A percentile compares a stretch with the other conserved stretches of the same genome.
Evolutionary conservation across 192 early-diverging fungal species (phyloP).

Genomic region (Pilaira anomala): DNA sequence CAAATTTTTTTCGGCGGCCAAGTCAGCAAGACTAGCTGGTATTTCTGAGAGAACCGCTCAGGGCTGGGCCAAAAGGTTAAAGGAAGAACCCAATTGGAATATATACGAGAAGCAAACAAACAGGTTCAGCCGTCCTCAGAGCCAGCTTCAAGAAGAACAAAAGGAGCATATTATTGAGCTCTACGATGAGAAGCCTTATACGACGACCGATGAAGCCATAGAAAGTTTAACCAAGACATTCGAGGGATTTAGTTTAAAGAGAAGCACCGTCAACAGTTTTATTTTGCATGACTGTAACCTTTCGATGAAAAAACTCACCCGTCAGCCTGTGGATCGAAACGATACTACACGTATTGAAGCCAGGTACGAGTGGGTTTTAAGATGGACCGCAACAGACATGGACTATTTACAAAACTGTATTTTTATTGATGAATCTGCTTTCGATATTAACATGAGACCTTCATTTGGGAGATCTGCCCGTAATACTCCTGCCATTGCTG

Average conservation of each 20-base stretch:
- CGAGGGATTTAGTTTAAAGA: neutral
- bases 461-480: neutral
- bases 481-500: slow-evolving; percentile 2
- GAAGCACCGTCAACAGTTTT: neutral
- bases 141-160: slow-evolving; percentile 2
- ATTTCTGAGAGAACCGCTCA: neutral
- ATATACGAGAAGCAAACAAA: no score
- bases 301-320: slow-evolving; percentile 5
- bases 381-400: neutral
- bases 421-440: slow-evolving; percentile 18
- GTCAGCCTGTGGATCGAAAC: neutral
- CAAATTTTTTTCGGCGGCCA: neutral
- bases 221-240: neutral
- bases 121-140: neutral
- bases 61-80: neutral
- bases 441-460: slow-evolving; percentile 18
- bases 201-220: neutral
- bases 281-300: neutral
- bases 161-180: neutral
- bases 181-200: neutral
- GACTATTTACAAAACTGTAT: no score
- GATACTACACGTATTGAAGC: neutral
- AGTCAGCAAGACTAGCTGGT: no score
- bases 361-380: neutral
- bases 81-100: neutral